Base-by-base conservation (phyloP, 2,329 filamentous ascomycete species). In the Cladophialophora exuberans region DNA sequence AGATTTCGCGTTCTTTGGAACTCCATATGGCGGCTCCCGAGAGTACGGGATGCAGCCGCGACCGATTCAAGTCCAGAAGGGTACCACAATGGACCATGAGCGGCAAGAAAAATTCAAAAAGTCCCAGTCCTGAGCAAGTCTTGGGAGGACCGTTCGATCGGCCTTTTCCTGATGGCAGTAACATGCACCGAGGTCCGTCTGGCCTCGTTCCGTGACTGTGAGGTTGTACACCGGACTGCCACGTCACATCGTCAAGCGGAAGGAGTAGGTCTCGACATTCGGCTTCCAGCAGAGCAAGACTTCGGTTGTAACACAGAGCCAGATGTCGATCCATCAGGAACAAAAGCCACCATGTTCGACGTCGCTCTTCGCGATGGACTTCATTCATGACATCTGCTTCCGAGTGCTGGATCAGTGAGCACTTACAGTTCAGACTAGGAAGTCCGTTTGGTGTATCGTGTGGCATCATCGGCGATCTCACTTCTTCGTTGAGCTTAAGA, bases 101-200 rank as follows among this genome's bases (percentile, higher is more conserved):
- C 0, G 77, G 78, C 3, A 80, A 65, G 47, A 80, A 80, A 55
- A 74, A 80, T 56, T 79, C 77, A 41, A 80, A 79, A 31, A 79
- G 75, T 1, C 73, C 73, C 3, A 70, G 70, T 1, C 77, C 77
- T 0, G 73, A 71, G 28, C 73, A 69, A 18, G 61, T 65, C 7
- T 65, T 71, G 0, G 73, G 56, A 7, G 60, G 53, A 9, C 56
- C 58, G 22, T 56, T 43, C 7, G 30, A 33, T 43, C 60, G 42
- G 17, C 55, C 57, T 22, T 42, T 58, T 1, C 56, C 58, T 13
- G 58, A 49, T 1, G 60, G 60, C 6, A 56, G 22, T n/a, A 70
- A 57, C 15, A 61, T 59, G 5, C 58, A 64, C 3, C 60, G 70
- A 1, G 77, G 74, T 0, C 76, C 77, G 3, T 73, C 57, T 0